Evolutionary conservation across 805 yeast species (phyloP).

Genomic region (Candida ovalis): DNA sequence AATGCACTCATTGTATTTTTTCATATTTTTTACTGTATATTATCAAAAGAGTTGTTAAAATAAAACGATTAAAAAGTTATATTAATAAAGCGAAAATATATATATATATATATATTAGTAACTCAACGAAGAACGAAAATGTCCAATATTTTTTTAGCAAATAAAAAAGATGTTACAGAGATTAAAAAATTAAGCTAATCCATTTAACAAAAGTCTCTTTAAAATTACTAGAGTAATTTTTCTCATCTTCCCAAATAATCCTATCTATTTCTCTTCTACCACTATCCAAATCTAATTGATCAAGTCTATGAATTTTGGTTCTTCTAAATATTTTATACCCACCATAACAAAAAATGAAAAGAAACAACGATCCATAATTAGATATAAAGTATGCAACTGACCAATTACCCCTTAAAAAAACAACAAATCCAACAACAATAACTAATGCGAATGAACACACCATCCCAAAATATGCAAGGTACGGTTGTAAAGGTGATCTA

Average conservation of each 20-base stretch:
- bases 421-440: slow-evolving; percentile 48
- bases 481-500: slow-evolving; percentile 54
- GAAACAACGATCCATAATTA: slow-evolving; percentile 48
- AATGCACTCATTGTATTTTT: no score
- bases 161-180: not conserved
- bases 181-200: slow-evolving; percentile 17
- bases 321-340: slow-evolving; percentile 55
- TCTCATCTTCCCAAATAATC: slow-evolving; percentile 76
- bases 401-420: slow-evolving; percentile 47
- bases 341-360: slow-evolving; percentile 41
- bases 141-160: not conserved
- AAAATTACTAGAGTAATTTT: slow-evolving; percentile 29
- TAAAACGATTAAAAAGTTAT: slow-evolving; percentile 11
- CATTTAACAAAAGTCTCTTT: slow-evolving; percentile 28
- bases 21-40: no score
- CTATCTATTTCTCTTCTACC: slow-evolving; percentile 84
- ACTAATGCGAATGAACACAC: slow-evolving; percentile 39
- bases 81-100: slow-evolving; percentile 5
- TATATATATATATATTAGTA: not conserved
- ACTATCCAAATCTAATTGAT: slow-evolving; percentile 74
- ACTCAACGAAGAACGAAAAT: not conserved
- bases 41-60: no score
- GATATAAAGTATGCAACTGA: slow-evolving; percentile 47
- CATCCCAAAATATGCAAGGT: slow-evolving; percentile 46
- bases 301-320: slow-evolving; percentile 63